These are phyloP conservation scores for Cymbidium sinense DNA, from an alignment of 106 monocot species.

Conservation along the genomic window DNA sequence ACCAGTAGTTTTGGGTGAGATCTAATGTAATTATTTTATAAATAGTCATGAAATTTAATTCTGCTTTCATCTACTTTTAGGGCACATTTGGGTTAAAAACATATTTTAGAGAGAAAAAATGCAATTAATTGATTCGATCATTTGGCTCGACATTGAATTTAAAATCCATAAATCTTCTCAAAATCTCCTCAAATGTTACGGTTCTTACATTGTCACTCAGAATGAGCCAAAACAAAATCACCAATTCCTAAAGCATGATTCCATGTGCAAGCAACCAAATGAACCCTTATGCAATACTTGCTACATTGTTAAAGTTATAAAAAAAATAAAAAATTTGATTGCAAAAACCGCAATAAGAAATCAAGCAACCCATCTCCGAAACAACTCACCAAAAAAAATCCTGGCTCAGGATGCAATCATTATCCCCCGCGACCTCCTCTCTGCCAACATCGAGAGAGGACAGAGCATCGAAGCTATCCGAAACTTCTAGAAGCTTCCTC, in stretches of 20 bases:
- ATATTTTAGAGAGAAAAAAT: neutral
- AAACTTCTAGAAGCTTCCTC: conserved; percentile 39
- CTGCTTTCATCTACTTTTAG: neutral
- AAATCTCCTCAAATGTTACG: no score
- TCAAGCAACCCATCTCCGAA: neutral
- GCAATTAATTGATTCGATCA: neutral
- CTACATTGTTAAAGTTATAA: neutral
- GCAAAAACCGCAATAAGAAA: neutral
- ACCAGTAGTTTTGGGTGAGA: neutral
- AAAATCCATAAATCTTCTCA: neutral
- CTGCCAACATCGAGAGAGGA: conserved; percentile 11
- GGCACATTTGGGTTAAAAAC: neutral
- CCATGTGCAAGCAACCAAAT: neutral
- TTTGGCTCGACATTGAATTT: neutral
- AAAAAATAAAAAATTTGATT: neutral
- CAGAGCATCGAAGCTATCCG: conserved; percentile 11
- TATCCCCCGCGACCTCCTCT: conserved; percentile 26
- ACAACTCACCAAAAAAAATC: conserved; percentile 75
- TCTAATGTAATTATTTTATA: neutral
- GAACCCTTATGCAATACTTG: neutral
- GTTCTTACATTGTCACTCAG: no score
- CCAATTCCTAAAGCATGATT: neutral
- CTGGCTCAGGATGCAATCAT: conserved; percentile 80
- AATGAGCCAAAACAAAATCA: neutral
- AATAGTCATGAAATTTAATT: neutral